These are phyloP conservation scores for Heracleum sosnowskyi DNA, from an alignment of 129 eudicot genomes.

Conservation along the genomic window DNA sequence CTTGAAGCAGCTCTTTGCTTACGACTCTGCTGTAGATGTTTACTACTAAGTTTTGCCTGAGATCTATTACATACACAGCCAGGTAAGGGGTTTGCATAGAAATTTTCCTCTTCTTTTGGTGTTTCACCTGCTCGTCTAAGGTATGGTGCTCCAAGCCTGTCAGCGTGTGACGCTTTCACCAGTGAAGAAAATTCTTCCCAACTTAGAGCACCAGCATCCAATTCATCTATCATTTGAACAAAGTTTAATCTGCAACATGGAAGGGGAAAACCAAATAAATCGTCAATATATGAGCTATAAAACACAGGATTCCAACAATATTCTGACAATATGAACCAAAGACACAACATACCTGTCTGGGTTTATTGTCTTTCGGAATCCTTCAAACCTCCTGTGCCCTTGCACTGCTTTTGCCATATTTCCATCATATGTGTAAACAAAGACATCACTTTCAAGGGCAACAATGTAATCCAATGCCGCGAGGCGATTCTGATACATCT, in stretches of 20 bases:
- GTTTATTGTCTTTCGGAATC: slow-evolving; percentile 78
- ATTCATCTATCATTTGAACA: slow-evolving; percentile 52
- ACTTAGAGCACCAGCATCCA: slow-evolving; percentile 49
- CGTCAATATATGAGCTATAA: background rate
- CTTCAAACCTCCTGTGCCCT: slow-evolving; percentile 87
- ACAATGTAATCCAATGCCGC: slow-evolving; percentile 90
- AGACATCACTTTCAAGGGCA: slow-evolving; percentile 82
- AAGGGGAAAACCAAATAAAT: background rate
- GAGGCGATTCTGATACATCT: slow-evolving; percentile 66
- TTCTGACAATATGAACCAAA: background rate
- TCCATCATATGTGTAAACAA: slow-evolving; percentile 90
- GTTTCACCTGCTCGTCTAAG: slow-evolving; percentile 42
- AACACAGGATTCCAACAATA: background rate
- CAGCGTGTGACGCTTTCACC: slow-evolving; percentile 47
- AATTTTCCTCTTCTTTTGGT: slow-evolving; percentile 72
- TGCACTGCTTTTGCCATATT: slow-evolving; percentile 98
- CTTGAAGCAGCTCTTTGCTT: slow-evolving; percentile 19
- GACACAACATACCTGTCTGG: slow-evolving; percentile 45
- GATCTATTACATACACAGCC: slow-evolving; percentile 63
- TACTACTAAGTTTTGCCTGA: slow-evolving; percentile 16
- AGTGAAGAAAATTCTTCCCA: slow-evolving; percentile 61
- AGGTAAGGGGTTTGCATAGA: slow-evolving; percentile 86
- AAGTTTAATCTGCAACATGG: slow-evolving; percentile 46
- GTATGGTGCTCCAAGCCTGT: slow-evolving; percentile 64
- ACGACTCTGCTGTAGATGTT: slow-evolving; percentile 17